Evolutionary conservation across 2,329 filamentous ascomycete genomes (phyloP).

Genomic region (Rachicladosporium sp.): DNA sequence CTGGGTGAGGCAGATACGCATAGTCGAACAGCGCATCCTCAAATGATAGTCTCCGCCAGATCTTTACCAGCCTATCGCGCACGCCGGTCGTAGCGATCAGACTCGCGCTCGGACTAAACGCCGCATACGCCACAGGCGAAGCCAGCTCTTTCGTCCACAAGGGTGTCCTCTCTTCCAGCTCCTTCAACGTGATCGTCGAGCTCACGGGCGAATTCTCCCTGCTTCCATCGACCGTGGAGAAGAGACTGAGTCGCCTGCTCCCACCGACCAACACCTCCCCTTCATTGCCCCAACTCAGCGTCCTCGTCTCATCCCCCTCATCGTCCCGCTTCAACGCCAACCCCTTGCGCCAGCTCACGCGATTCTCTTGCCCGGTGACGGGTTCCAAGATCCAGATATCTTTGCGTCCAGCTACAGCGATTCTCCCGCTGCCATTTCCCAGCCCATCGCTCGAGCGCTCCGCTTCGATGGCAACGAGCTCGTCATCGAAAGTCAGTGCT

Average conservation of each 20-base stretch:
- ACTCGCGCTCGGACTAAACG: conserved; percentile 74
- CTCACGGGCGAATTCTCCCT: conserved; percentile 13
- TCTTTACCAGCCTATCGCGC: conserved; percentile 74
- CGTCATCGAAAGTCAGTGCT: conserved; percentile 49
- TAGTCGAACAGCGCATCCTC: conserved; percentile 84
- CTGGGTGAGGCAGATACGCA: conserved; percentile 76
- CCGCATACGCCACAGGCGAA: conserved; percentile 59
- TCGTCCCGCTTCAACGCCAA: conserved; percentile 41
- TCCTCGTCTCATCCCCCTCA: conserved; percentile 37
- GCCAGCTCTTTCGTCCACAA: conserved; percentile 68
- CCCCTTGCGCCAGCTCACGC: conserved; percentile 59
- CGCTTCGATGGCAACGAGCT: conserved; percentile 65
- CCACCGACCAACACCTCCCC: conserved; percentile 77
- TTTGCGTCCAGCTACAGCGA: conserved; percentile 58
- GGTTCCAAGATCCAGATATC: conserved; percentile 69
- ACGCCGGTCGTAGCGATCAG: conserved; percentile 66
- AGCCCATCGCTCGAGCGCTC: conserved; percentile 32
- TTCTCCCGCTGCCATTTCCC: conserved; percentile 62
- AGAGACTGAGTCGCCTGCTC: conserved; percentile 54
- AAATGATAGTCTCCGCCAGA: conserved; percentile 82
- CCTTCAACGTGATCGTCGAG: conserved; percentile 18
- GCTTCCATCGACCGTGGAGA: conserved; percentile 37
- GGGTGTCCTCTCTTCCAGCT: conserved; percentile 32
- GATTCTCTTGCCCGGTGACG: conserved; percentile 58
- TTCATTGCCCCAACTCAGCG: conserved; percentile 74